phyloP scores from a whole-genome alignment of 2,329 filamentous ascomycete species.

The Talaromyces sp. region DNA sequence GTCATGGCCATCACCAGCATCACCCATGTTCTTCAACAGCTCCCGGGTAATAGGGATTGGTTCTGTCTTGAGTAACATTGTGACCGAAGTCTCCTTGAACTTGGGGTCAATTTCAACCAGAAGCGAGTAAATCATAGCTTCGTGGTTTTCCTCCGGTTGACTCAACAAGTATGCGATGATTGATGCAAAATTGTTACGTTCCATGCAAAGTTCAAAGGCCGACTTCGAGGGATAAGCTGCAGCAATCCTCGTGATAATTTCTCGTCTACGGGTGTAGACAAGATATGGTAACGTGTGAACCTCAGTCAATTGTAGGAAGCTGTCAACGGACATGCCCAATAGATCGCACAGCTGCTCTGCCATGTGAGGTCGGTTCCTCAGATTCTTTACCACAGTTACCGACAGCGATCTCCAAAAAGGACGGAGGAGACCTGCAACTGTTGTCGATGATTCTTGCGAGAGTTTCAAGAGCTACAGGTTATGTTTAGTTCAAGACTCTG shows the following conservation, averaged over 20 bases:
- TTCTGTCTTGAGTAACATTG: constrained; percentile 68
- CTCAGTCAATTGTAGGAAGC: constrained; percentile 73
- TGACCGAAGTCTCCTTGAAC: constrained; percentile 64
- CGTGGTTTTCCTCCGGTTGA: constrained; percentile 61
- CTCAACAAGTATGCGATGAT: constrained; percentile 58
- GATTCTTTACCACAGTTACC: constrained; percentile 75
- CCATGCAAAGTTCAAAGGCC: constrained; percentile 60
- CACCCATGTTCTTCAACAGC: constrained; percentile 74
- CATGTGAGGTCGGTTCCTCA: constrained; percentile 76
- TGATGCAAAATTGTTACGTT: constrained; percentile 56
- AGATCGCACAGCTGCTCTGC: constrained; percentile 76
- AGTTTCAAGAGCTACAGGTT: constrained; percentile 61
- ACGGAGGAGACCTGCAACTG: constrained; percentile 67
- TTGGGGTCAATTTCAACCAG: constrained; percentile 66
- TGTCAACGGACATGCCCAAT: constrained; percentile 68
- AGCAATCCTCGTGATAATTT: constrained; percentile 77
- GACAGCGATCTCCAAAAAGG: constrained; percentile 89
- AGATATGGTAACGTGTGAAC: constrained; percentile 80
- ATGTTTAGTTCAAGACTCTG: constrained; percentile 9
- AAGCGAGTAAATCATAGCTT: constrained; percentile 64
- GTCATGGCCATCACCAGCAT: constrained; percentile 55
- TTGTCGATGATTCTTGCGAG: constrained; percentile 61
- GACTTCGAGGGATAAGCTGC: constrained; percentile 58
- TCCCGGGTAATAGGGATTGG: constrained; percentile 74
- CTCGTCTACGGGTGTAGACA: constrained; percentile 71